Base-by-base conservation (phyloP, 208 protist species). In the Trypanosoma vivax region DNA sequence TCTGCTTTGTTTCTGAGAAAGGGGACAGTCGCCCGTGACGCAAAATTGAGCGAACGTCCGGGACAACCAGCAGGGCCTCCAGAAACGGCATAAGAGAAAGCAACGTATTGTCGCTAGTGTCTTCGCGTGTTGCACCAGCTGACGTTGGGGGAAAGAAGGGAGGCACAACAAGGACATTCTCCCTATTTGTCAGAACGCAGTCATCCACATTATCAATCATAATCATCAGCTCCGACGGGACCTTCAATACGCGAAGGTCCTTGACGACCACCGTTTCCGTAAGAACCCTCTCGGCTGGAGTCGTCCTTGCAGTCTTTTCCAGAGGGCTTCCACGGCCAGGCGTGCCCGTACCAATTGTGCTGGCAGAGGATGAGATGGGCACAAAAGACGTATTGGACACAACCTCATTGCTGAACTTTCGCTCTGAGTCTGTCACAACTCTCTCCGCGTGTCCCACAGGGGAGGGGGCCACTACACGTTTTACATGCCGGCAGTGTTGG, bases 201-300 rank as follows among this genome's bases (percentile, higher is more conserved):
- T 90, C 79, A 51, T 90, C 79, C 3, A 59, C 73, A 60, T 94
- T 94, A 62, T 94, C 86, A 27, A 94, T 76, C 82, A 90, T 86
- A 42, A 94, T 74, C 43, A 88, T 65, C 51, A 90, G 52, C 65
- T 90, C 82, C 18, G 76, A 73, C 38, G 86, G 86, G 29, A 94
- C 86, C 45, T 87, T 83, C 23, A 94, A 66, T 10, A 80, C 54
- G 24, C 80, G 77, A 57, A 94, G 55, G 54, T 94, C 86, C 67
- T 94, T 94, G 40, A 90, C 56, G 9, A 90, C 51, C 42, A 89
- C 66, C 70, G 33, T 53, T 18, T 52, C 27, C n/a, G 21, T 43
- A 21, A 0, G 39, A 19, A n/a, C n/a, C n/a, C n/a, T n/a, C n/a
- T n/a, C n/a, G n/a, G n/a, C n/a, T n/a, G n/a, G n/a, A n/a, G n/a